Percentiles rank a stretch among this genome's conserved stretches.
Evolutionary conservation across 495 filamentous ascomycete species (phyloP).

Genomic region (Paragyromitra xinjiangensis): DNA sequence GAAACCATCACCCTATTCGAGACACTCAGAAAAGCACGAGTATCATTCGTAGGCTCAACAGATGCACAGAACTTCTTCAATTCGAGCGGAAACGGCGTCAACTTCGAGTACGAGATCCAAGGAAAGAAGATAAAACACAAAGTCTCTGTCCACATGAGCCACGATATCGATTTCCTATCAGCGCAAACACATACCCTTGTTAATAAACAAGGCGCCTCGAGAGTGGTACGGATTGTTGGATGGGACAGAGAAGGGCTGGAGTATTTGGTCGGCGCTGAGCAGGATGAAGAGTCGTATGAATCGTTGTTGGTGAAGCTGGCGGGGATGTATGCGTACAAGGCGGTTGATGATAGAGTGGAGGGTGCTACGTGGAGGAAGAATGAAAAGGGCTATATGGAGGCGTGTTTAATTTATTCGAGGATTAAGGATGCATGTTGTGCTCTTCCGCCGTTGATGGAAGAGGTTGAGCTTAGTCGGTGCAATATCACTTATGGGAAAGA

Average conservation of each 20-base stretch:
- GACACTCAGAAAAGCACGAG: conserved; percentile 6
- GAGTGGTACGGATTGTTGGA: conserved; percentile 11
- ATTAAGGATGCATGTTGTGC: conserved; percentile 36
- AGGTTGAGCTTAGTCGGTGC: conserved; percentile 1
- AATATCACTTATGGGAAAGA: conserved; percentile 27
- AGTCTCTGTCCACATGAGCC: background rate
- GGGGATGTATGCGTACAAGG: conserved; percentile 13
- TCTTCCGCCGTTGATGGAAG: background rate
- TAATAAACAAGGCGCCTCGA: background rate
- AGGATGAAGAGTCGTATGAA: background rate
- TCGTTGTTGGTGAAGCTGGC: conserved; percentile 9
- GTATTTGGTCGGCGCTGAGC: background rate
- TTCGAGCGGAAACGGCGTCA: background rate
- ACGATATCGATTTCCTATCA: conserved; percentile 10
- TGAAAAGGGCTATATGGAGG: conserved; percentile 7
- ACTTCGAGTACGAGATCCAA: background rate
- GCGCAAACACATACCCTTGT: conserved; percentile 10
- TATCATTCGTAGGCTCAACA: conserved; percentile 8
- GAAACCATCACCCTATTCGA: conserved; percentile 23
- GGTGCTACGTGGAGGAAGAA: conserved; percentile 30
- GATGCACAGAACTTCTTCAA: conserved; percentile 11
- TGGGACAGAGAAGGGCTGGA: conserved; percentile 17
- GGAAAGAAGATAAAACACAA: background rate
- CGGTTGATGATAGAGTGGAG: conserved; percentile 21
- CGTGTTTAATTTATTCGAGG: conserved; percentile 21